Evolutionary conservation across 108 stramenopile species (phyloP).

Genomic region (Cyclotella choctawhatcheeana): DNA sequence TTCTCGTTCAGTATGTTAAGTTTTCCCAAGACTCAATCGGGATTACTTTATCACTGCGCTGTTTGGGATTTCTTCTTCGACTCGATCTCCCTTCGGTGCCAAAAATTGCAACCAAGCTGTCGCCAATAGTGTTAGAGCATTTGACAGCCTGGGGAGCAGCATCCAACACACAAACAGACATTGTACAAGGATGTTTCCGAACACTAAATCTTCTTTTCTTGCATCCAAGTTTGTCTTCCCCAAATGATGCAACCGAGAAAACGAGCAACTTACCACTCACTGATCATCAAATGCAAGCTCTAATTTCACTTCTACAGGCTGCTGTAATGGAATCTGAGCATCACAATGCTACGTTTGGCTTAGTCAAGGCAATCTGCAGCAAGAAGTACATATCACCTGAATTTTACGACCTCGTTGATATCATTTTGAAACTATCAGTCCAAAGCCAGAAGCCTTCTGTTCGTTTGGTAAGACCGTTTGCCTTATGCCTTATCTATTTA

Average conservation of each 20-base stretch:
- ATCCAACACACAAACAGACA: constrained; percentile 75
- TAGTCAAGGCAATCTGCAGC: constrained; percentile 73
- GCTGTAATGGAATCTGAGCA: constrained; percentile 76
- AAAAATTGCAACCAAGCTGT: constrained; percentile 67
- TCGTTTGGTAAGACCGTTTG: constrained; percentile 62
- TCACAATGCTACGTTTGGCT: constrained; percentile 79
- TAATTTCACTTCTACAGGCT: constrained; percentile 64
- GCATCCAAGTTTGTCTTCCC: constrained; percentile 31
- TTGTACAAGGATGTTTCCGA: constrained; percentile 89
- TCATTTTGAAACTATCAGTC: constrained; percentile 73
- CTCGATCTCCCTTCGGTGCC: constrained; percentile 81
- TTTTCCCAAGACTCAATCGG: constrained; percentile 75
- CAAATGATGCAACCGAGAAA: constrained; percentile 2
- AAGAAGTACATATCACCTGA: constrained; percentile 77
- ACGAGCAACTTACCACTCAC: constrained; percentile 47
- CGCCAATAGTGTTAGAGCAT: constrained; percentile 71
- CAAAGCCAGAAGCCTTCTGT: constrained; percentile 77
- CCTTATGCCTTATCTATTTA: background rate
- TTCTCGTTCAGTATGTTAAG: constrained; percentile 81
- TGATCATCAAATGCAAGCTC: constrained; percentile 80
- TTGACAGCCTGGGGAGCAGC: constrained; percentile 65
- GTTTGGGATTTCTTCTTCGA: constrained; percentile 75
- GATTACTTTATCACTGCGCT: constrained; percentile 80
- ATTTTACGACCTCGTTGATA: constrained; percentile 90
- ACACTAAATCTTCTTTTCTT: constrained; percentile 82